Base-by-base conservation (phyloP, 768 basidiomycete genomes). In the Rhodotorula diobovata region DNA sequence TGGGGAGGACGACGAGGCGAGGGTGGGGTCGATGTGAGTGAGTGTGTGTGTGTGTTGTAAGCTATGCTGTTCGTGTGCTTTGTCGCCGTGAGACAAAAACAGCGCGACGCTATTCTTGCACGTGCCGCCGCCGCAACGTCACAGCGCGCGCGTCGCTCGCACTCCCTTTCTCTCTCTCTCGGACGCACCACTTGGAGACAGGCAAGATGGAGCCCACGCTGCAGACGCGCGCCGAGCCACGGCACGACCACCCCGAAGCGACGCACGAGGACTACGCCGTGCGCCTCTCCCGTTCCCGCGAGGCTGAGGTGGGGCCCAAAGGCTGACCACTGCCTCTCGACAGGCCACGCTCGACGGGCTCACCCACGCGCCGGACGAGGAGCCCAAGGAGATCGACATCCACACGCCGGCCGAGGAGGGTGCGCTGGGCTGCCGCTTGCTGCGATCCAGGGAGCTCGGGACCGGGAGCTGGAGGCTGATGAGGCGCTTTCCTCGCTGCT, bases 1-100 rank as follows among this genome's bases (percentile, higher is more conserved):
- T 45, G 79, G 79, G 48, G 75, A 79, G 70, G 21, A 34, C 8
- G 66, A 54, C 23, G 66, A 21, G 66, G 50, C 37, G 34, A 1
- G 34, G 53, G 53, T 16, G 5, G 51, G 28, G n/a, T 53, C 23
- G 48, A 28, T 18, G 46, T 48, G 46, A 48, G 43, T 43, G 11
- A 11, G 18, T 43, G 15, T 48, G 14, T 21, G 18, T 25, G 18
- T 48, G 37, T 56, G 14, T 18, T 43, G 41, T 5, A 12, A 43
- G 41, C 15, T 8, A 41, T 41, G 39, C 18, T 43, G 14, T 7
- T 5, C 41, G 41, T 14, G 41, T 9, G 41, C 41, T 12, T 12
- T 43, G 8, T 12, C 11, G 41, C 14, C 2, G 41, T 18, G 12
- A 18, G 14, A 18, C 12, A 43, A 18, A 12, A 18, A 5, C 14